Base-by-base conservation (phyloP, 768 basidiomycete genomes). In the Jaapia argillacea region DNA sequence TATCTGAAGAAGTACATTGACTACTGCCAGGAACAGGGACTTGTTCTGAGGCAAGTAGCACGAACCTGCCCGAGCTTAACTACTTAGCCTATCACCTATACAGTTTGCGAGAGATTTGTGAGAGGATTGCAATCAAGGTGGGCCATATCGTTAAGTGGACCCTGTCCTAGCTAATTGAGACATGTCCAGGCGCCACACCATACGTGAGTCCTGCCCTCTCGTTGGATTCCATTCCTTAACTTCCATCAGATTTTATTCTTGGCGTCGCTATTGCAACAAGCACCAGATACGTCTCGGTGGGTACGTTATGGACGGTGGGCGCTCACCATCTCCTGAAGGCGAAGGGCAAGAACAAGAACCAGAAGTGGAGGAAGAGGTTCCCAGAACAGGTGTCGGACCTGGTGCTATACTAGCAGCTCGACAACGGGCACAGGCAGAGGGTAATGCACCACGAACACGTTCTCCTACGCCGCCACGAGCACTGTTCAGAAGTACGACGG, bases 241-340 rank as follows among this genome's bases (percentile, higher is more conserved):
- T 45, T 39, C 23, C 31, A 41, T 13, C 43, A 89, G 86, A 7
- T 90, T 90, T 58, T 90, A 88, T 57, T 90, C 87, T 1, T 91
- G 88, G 88, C 75, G 88, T 31, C 77, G 88, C 36, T 91, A 90
- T 54, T 91, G 88, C 65, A 91, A 91, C 58, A 91, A 90, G 56
- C 87, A 91, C 58, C 85, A 90, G 59, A 91, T 91, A 40, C 79
- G 85, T n/a, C 69, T 91, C 0, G 85, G 85, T 21, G 85, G 86
- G 2, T 91, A 90, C 52, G 66, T 75, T 6, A 89, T 90, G 87
- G 80, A 75, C 42, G 58, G 69, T 5, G 76, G 74, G 27, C 72
- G 74, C 14, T 67, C 70, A 6, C 69, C 66, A 14, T 69, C 64
- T 2, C 57, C 57, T 5, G 71, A 67, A 27, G 65, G 65, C 14